Evolutionary conservation across 495 filamentous ascomycete genomes (phyloP).

Genomic region (Poronia punctata): DNA sequence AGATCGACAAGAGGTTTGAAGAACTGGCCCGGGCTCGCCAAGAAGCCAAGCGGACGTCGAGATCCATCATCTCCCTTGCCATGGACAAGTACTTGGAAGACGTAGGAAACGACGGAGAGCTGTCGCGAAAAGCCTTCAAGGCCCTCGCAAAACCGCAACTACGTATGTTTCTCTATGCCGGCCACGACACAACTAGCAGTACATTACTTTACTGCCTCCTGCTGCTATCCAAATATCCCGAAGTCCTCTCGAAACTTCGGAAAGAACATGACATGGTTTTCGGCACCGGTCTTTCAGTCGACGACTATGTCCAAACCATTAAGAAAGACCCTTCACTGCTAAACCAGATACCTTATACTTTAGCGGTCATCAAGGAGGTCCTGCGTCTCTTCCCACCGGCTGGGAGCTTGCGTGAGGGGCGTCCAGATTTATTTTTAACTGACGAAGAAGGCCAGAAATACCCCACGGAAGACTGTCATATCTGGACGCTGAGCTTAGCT

Average conservation of each 20-base stretch:
- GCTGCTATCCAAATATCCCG: slow-evolving; percentile 29
- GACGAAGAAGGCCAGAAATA: slow-evolving; percentile 20
- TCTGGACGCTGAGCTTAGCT: slow-evolving; percentile 24
- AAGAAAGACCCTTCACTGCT: slow-evolving; percentile 19
- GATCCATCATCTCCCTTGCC: slow-evolving; percentile 6
- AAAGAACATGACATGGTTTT: slow-evolving; percentile 32
- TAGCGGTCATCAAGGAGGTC: slow-evolving; percentile 30
- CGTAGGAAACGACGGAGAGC: slow-evolving; percentile 3
- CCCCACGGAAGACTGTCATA: slow-evolving; percentile 24
- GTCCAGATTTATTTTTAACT: slow-evolving; percentile 17
- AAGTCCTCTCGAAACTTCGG: slow-evolving; percentile 23
- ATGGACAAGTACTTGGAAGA: slow-evolving; percentile 8
- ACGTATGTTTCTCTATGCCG: slow-evolving; percentile 35
- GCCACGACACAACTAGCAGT: slow-evolving; percentile 40
- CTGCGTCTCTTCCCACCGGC: slow-evolving; percentile 29
- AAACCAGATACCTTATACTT: slow-evolving; percentile 32
- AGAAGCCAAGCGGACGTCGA: not conserved
- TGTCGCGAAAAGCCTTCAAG: slow-evolving; percentile 1
- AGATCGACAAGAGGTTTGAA: slow-evolving; percentile 22
- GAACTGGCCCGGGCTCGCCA: not conserved
- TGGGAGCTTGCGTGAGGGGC: slow-evolving; percentile 17
- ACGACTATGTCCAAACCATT: slow-evolving; percentile 6
- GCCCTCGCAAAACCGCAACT: slow-evolving; percentile 5
- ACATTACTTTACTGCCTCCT: slow-evolving; percentile 34
- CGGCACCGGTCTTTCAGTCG: slow-evolving; percentile 13